Conservation (phyloP, 352 stramenopile species). For the Thraustochytrium striatum region DNA sequence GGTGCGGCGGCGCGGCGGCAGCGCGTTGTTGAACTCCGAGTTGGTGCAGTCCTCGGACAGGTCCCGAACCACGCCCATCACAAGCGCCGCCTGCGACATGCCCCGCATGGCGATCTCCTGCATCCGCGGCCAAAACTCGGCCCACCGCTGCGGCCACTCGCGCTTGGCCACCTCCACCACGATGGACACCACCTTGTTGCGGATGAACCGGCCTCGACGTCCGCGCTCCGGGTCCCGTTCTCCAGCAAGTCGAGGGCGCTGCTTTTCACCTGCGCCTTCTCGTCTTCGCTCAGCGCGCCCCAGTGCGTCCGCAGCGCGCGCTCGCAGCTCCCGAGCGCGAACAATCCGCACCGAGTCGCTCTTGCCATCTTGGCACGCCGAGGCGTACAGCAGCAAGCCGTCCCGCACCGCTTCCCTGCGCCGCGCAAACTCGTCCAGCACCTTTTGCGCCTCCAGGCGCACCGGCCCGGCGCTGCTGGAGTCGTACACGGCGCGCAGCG, state of each 20-base stretch:
- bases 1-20: neutral
- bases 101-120: neutral
- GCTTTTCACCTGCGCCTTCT: slow-evolving; percentile 20
- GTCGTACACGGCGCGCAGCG: slow-evolving; percentile 27
- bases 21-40: slow-evolving; percentile 18
- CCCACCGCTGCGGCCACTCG: slow-evolving; percentile 26
- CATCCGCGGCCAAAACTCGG: neutral
- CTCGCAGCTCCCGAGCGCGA: neutral
- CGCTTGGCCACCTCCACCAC: slow-evolving; percentile 35
- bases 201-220: slow-evolving; percentile 16
- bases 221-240: neutral
- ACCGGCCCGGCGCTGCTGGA: neutral
- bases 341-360: neutral
- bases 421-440: slow-evolving; percentile 4
- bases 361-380: neutral
- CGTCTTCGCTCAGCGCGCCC: neutral
- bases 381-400: slow-evolving; percentile 27
- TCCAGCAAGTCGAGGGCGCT: slow-evolving; percentile 1
- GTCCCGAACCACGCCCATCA: slow-evolving; percentile 10
- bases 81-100: slow-evolving; percentile 21
- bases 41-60: slow-evolving; percentile 44
- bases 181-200: slow-evolving; percentile 13
- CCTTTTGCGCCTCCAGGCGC: neutral
- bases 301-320: neutral
- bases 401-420: neutral